A percentile compares a stretch with the other conserved stretches of the same genome.
These are phyloP conservation scores for Circinella umbellata DNA, from an alignment of 371 early-diverging fungal species.

Conservation along the genomic window DNA sequence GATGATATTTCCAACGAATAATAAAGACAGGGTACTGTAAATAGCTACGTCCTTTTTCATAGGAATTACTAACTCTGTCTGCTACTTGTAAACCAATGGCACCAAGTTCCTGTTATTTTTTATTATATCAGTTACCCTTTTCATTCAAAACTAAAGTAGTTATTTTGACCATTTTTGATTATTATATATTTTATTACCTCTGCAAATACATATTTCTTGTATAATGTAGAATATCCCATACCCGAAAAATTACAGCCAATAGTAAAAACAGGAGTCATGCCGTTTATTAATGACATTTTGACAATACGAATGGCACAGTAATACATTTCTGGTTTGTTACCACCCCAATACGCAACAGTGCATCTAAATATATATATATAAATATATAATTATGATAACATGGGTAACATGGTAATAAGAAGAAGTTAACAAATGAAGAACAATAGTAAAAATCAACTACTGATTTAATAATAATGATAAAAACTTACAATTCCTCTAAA, in stretches of 20 bases:
- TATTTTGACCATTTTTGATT: not conserved
- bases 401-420: no score
- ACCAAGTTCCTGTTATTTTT: slow-evolving; percentile 34
- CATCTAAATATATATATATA: slow-evolving; percentile 18
- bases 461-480: no score
- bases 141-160: no score
- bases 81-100: slow-evolving; percentile 28
- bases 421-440: not conserved
- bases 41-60: slow-evolving; percentile 37
- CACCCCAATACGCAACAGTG: slow-evolving; percentile 46
- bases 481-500: slow-evolving; percentile 43
- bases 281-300: slow-evolving; percentile 31
- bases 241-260: slow-evolving; percentile 37
- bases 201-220: slow-evolving; percentile 29
- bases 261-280: slow-evolving; percentile 32
- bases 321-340: slow-evolving; percentile 39
- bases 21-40: slow-evolving; percentile 36
- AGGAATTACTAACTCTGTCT: slow-evolving; percentile 29
- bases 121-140: not conserved
- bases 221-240: slow-evolving; percentile 30
- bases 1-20: slow-evolving; percentile 40
- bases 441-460: no score
- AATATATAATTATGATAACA: no score
- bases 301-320: slow-evolving; percentile 38
- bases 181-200: slow-evolving; percentile 24